These are phyloP conservation scores for Exutisphaerella laricina DNA, from an alignment of 2,329 filamentous ascomycete species.

Conservation along the genomic window DNA sequence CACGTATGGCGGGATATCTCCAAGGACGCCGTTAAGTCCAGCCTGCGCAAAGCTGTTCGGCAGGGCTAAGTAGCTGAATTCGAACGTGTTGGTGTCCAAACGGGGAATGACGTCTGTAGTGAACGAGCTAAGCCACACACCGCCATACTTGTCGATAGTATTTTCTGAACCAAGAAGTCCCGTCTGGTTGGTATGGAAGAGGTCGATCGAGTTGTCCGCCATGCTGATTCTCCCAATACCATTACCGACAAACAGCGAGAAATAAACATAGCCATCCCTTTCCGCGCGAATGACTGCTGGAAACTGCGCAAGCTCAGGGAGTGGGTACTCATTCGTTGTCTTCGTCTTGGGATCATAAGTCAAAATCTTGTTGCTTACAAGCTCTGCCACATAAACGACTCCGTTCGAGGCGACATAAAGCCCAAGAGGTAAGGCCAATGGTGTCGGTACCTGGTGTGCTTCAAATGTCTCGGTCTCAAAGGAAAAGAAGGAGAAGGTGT, in stretches of 20 bases:
- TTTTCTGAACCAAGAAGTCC: slow-evolving; percentile 17
- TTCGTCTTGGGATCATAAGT: slow-evolving; percentile 12
- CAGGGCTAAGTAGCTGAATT: slow-evolving; percentile 15
- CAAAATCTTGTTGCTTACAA: slow-evolving; percentile 20
- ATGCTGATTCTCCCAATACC: slow-evolving; percentile 19
- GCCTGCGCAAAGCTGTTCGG: slow-evolving; percentile 5
- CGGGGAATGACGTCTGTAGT: slow-evolving; percentile 13
- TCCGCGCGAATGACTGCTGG: slow-evolving; percentile 20
- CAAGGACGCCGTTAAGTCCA: slow-evolving; percentile 6
- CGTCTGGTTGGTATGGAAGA: slow-evolving; percentile 17
- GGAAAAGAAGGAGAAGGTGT: slow-evolving; percentile 18
- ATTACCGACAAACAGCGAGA: slow-evolving; percentile 18
- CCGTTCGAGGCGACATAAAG: slow-evolving; percentile 15
- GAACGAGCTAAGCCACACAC: slow-evolving; percentile 19
- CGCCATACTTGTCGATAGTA: slow-evolving; percentile 19
- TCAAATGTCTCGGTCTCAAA: slow-evolving; percentile 17
- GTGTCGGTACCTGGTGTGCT: slow-evolving; percentile 18
- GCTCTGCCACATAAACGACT: slow-evolving; percentile 17
- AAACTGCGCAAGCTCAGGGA: slow-evolving; percentile 13
- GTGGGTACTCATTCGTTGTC: slow-evolving; percentile 13
- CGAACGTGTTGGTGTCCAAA: slow-evolving; percentile 15
- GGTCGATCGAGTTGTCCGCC: slow-evolving; percentile 17
- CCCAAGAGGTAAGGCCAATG: slow-evolving; percentile 17
- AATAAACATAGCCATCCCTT: slow-evolving; percentile 18
- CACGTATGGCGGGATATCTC: slow-evolving; percentile 16